Base-by-base conservation (phyloP, 2,329 filamentous ascomycete species). In the Chrysoporthe austroafricana region DNA sequence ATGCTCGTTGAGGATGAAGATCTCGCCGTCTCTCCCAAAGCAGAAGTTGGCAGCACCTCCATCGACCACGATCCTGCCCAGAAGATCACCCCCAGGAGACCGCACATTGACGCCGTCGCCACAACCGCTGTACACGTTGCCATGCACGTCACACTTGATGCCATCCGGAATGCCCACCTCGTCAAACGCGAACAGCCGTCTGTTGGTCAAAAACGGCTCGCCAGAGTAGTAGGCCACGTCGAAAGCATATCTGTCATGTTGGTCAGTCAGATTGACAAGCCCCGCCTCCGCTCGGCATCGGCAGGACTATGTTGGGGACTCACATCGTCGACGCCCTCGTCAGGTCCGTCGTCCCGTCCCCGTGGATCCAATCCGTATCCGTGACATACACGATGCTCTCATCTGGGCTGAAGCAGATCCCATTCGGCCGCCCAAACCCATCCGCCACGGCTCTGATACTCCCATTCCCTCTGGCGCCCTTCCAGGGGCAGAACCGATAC, bases 81-180 rank as follows among this genome's bases (percentile, higher is more conserved):
- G 76, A 1, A 85, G 73, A 1, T 78, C 77, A 1, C 83, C 84
- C 0, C 77, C 77, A 1, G 80, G 70, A 8, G 80, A 82, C 82
- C 82, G 86, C 0, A 86, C 77, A 60, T 81, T 80, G 13, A 86
- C 73, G 7, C 83, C 84, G 66, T 85, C 84, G 1, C 81, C 81
- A 61, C 79, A 82, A 9, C 81, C 82, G 4, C 80, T 76, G 71
- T 84, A 85, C 0, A 86, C 80, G 64, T 85, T 84, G 0, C 83
- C 84, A 4, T 78, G 63, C 0, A 77, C 70, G 61, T 84, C 83
- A 66, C 79, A 82, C 66, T 83, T 83, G 66, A 85, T 82, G n/a
- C 77, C 79, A 69, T 77, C 82, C 0, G 85, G 85, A 2, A 84
- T 77, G 0, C 83, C 83, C 0, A 73, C 76, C 52, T 83, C 80